These are phyloP conservation scores for Nicotiana tabacum DNA, from an alignment of 257 asterid genomes.

Conservation along the genomic window DNA sequence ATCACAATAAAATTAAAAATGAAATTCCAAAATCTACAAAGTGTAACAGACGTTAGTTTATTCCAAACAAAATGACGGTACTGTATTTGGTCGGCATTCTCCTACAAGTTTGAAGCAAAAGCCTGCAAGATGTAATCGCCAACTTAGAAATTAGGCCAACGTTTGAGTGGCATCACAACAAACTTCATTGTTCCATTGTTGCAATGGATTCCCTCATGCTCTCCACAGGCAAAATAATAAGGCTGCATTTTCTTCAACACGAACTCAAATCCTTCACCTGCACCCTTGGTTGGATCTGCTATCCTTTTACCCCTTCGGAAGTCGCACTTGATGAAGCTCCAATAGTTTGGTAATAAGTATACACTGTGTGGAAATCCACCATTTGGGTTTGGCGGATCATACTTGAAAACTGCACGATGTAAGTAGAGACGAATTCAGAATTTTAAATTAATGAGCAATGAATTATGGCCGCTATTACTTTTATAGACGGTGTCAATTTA, in stretches of 20 bases:
- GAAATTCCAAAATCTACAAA: not conserved
- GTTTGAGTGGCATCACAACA: constrained; percentile 52
- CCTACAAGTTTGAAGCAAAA: not conserved
- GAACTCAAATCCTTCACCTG: constrained; percentile 55
- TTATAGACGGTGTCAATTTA: not conserved
- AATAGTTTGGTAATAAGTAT: constrained; percentile 42
- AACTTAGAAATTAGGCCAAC: constrained; percentile 16
- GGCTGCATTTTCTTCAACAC: constrained; percentile 56
- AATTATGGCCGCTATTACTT: not conserved
- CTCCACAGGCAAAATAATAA: constrained; percentile 65
- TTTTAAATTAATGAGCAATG: not conserved
- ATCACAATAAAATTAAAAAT: not conserved
- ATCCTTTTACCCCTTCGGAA: constrained; percentile 44
- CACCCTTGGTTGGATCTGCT: constrained; percentile 44
- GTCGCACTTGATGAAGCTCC: constrained; percentile 64
- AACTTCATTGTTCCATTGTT: constrained; percentile 70
- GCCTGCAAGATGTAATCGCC: not conserved
- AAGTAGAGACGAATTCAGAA: not conserved
- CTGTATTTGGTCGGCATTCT: not conserved
- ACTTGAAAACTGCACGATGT: constrained; percentile 50
- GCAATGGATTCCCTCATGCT: constrained; percentile 56
- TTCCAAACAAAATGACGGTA: not conserved
- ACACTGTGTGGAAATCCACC: constrained; percentile 53
- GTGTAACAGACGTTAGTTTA: not conserved
- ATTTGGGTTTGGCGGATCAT: constrained; percentile 59